Evolutionary conservation across 164 flowering plant species (phyloP).

Genomic region (Echeveria elegans): DNA sequence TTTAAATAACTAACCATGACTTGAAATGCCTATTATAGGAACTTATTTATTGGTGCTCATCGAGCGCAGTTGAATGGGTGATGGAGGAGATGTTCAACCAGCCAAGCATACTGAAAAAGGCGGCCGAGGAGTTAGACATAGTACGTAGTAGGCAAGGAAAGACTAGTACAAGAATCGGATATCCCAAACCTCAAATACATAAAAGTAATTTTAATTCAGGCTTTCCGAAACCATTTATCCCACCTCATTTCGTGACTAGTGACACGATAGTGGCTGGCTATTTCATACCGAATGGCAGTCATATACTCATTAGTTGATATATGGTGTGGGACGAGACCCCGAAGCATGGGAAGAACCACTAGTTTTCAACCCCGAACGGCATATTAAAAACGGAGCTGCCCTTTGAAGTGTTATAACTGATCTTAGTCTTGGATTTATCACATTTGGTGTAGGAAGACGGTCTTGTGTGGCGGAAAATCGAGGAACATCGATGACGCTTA

Average conservation of each 20-base stretch:
- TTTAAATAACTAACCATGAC: too few relatives aligned
- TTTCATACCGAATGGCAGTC: constrained; percentile 34
- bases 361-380: constrained; percentile 17
- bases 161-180: constrained; percentile 29
- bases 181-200: constrained; percentile 21
- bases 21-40: constrained; percentile 11
- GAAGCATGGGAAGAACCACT: constrained; percentile 26
- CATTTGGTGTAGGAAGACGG: constrained; percentile 17
- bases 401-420: constrained; percentile 6
- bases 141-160: constrained; percentile 16
- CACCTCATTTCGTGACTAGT: constrained; percentile 15
- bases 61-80: constrained; percentile 21
- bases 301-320: constrained; percentile 19
- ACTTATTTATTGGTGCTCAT: constrained; percentile 20
- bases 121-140: constrained; percentile 16
- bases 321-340: constrained; percentile 28
- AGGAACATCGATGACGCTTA: constrained; percentile 16
- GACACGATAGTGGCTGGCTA: constrained; percentile 22
- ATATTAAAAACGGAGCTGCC: neutral
- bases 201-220: constrained; percentile 19
- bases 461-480: constrained; percentile 13
- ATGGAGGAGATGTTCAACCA: constrained; percentile 18
- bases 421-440: constrained; percentile 10
- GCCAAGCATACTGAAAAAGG: constrained; percentile 18
- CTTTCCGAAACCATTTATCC: constrained; percentile 23